Conservation (phyloP, 2,329 filamentous ascomycete species). For the Calonectria pauciramosa region DNA sequence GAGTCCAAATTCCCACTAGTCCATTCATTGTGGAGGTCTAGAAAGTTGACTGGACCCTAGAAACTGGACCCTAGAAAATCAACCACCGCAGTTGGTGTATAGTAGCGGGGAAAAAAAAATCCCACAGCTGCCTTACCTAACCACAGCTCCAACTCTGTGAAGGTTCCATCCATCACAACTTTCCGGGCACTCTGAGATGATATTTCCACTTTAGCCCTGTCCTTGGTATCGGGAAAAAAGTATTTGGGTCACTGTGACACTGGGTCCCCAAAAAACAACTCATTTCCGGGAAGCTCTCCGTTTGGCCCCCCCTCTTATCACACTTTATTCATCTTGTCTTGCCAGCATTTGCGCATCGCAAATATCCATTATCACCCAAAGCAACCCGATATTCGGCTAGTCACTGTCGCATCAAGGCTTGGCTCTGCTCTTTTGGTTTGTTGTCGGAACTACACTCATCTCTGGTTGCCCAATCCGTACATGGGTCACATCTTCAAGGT, state of each 20-base stretch:
- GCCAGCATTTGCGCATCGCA: neutral
- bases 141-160: neutral
- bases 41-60: slow-evolving; percentile 9
- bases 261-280: neutral
- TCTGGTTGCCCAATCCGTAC: neutral
- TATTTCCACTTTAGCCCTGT: neutral
- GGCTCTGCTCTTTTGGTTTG: neutral
- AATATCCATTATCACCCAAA: neutral
- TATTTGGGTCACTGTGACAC: neutral
- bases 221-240: neutral
- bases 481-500: slow-evolving; percentile 1
- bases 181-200: neutral
- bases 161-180: neutral
- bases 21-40: neutral
- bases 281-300: neutral
- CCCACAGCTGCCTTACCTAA: neutral
- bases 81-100: neutral
- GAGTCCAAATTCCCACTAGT: neutral
- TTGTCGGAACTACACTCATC: neutral
- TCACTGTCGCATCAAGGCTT: neutral
- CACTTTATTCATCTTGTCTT: neutral
- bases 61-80: slow-evolving; percentile 8
- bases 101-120: neutral
- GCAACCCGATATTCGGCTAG: neutral
- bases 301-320: slow-evolving; percentile 5